phyloP scores from a whole-genome alignment of 768 basidiomycete species.

The Artomyces pyxidatus region DNA sequence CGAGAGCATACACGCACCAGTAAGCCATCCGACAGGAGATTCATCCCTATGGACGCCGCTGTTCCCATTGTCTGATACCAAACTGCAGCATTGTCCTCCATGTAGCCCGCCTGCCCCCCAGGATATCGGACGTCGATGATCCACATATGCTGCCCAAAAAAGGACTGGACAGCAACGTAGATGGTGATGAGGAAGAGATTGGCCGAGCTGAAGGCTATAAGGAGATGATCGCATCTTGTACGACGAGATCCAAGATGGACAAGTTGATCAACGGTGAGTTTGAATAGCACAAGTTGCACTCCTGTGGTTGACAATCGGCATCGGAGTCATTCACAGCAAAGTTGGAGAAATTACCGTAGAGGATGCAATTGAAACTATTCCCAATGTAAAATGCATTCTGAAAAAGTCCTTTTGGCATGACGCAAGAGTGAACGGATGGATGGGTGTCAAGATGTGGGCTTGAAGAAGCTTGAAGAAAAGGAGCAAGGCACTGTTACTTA shows the following conservation, averaged over 20 bases:
- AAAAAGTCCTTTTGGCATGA: conserved; percentile 12
- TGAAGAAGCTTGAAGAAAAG: too few relatives aligned
- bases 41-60: neutral
- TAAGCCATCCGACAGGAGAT: conserved; percentile 28
- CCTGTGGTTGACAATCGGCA: too few relatives aligned
- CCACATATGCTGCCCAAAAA: conserved; percentile 32
- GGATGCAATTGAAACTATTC: conserved; percentile 9
- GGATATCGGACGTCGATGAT: conserved; percentile 22
- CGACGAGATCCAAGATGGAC: conserved; percentile 6
- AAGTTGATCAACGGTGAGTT: conserved; percentile 15
- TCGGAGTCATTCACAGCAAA: too few relatives aligned
- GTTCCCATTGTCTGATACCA: neutral
- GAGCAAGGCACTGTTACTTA: too few relatives aligned
- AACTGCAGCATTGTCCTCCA: conserved; percentile 15
- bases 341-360: conserved; percentile 12
- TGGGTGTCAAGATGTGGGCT: too few relatives aligned
- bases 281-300: conserved; percentile 21
- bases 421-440: too few relatives aligned
- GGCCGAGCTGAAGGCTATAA: conserved; percentile 18
- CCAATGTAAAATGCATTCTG: conserved; percentile 14
- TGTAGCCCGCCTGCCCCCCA: conserved; percentile 28
- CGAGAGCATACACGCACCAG: conserved; percentile 27
- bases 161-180: conserved; percentile 21
- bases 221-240: conserved; percentile 10
- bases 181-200: conserved; percentile 27